Base-by-base conservation (phyloP, 495 filamentous ascomycete genomes). In the Hypoxylon cercidicola region DNA sequence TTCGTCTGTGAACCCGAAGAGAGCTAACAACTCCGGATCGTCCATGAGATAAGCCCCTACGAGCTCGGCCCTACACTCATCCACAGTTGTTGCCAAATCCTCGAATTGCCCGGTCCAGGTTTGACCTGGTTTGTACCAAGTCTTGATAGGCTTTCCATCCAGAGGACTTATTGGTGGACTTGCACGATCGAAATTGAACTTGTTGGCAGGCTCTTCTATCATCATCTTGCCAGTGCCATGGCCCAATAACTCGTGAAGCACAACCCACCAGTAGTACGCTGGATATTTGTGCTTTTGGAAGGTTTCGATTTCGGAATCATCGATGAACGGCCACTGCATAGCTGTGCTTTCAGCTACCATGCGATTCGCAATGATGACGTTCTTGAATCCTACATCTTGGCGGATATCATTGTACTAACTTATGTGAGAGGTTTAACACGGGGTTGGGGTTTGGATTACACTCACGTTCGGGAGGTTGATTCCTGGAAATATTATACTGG, bases 331-430 rank as follows among this genome's bases (percentile, higher is more conserved):
- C 37, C 72, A 70, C 30, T 59, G 64, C 13, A 69, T 67, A 21
- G 67, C 69, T 28, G 69, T 70, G 62, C 70, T 78, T 57, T 81
- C 74, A 13, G 70, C 74, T 10, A 62, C 68, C 74, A 81, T 77
- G 37, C 77, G 77, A 56, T 81, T 82, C 9, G 77, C 68, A 40
- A 82, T 76, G 21, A 81, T 79, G 46, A 84, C 73, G 57, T 82
- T 84, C 56, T 84, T 82, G 66, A 78, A 82, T 25, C 80, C 80
- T 19, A 61, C 60, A 13, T 75, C 69, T 55, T 82, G 72, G 2
- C 79, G 76, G 44, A 82, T 83, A 53, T 82, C 77, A 47, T 82
- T 78, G 63, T 78, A 83, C 79, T 81, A 53, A 7, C n/a, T 9
- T 12, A 4, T 2, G 34, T 37, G 11, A 37, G 39, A n/a, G 8